These are phyloP conservation scores for Lactuca sativa DNA, from an alignment of 129 eudicot genomes.

Conservation along the genomic window DNA sequence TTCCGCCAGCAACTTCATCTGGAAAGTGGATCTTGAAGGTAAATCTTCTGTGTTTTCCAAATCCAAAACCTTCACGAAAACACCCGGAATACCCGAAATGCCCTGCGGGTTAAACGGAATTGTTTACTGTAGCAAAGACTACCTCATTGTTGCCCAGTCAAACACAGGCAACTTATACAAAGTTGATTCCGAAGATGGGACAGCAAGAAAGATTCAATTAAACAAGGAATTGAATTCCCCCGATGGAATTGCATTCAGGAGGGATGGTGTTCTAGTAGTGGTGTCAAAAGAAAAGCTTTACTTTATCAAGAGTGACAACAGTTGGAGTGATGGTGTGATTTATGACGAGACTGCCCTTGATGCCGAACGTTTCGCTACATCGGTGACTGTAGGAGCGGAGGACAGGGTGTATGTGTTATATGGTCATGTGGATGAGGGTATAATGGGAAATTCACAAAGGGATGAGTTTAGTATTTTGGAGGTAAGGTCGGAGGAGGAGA, in stretches of 20 bases:
- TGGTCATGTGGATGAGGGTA: conserved; percentile 75
- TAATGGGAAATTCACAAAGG: conserved; percentile 53
- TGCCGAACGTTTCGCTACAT: conserved; percentile 49
- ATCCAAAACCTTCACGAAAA: conserved; percentile 41
- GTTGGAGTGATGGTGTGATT: conserved; percentile 79
- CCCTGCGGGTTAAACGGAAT: conserved; percentile 62
- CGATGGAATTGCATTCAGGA: conserved; percentile 69
- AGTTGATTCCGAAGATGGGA: conserved; percentile 56
- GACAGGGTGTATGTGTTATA: conserved; percentile 82
- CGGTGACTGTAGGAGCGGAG: conserved; percentile 69
- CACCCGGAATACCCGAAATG: conserved; percentile 28
- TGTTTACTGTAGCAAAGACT: conserved; percentile 47
- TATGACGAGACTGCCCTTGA: conserved; percentile 89
- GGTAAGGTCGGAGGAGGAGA: conserved; percentile 60
- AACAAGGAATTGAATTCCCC: conserved; percentile 49
- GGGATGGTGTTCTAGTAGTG: conserved; percentile 77
- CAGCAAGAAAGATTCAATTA: conserved; percentile 44
- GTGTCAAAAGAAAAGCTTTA: conserved; percentile 58
- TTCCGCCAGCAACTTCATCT: conserved; percentile 52
- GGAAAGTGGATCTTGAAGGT: conserved; percentile 55
- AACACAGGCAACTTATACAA: conserved; percentile 66
- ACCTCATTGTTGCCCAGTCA: conserved; percentile 61
- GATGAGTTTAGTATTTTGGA: conserved; percentile 65
- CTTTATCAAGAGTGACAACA: conserved; percentile 62
- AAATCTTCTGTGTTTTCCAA: conserved; percentile 40